Evolutionary conservation across 2,329 filamentous ascomycete genomes (phyloP).

Genomic region (Biscogniauxia marginata): DNA sequence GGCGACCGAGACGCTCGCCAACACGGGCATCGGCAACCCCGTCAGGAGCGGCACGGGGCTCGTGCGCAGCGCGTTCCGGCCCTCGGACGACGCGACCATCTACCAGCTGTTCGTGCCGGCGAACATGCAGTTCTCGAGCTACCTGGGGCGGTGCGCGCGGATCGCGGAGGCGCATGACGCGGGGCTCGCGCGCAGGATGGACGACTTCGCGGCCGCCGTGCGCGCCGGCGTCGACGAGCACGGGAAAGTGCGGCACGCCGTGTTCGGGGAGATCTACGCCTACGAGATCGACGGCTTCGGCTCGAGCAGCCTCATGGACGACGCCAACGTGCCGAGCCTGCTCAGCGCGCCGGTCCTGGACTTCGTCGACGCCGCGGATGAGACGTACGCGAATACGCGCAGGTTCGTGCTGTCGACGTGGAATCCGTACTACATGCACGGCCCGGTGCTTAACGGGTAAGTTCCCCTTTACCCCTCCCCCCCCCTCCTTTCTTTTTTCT

Average conservation of each 20-base stretch:
- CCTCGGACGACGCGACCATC: slow-evolving; percentile 76
- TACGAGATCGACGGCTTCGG: slow-evolving; percentile 69
- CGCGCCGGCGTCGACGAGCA: slow-evolving; percentile 64
- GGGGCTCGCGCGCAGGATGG: slow-evolving; percentile 46
- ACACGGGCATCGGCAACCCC: slow-evolving; percentile 69
- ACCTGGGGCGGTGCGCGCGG: slow-evolving; percentile 44
- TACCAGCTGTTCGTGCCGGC: slow-evolving; percentile 76
- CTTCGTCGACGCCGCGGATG: slow-evolving; percentile 48
- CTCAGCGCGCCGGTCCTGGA: slow-evolving; percentile 56
- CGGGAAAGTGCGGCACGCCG: slow-evolving; percentile 61
- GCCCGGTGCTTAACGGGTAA: slow-evolving; percentile 48
- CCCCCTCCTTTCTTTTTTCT: slow-evolving; percentile 47
- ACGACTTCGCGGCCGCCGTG: slow-evolving; percentile 55
- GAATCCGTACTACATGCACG: slow-evolving; percentile 70
- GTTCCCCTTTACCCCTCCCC: slow-evolving; percentile 29
- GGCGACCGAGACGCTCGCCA: slow-evolving; percentile 70
- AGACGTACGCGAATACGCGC: slow-evolving; percentile 70
- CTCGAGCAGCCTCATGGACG: slow-evolving; percentile 57
- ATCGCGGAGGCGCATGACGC: slow-evolving; percentile 30
- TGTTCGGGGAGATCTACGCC: slow-evolving; percentile 63
- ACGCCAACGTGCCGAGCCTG: slow-evolving; percentile 59
- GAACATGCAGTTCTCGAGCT: slow-evolving; percentile 68
- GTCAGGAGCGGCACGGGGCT: slow-evolving; percentile 67
- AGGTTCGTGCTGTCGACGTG: slow-evolving; percentile 69
- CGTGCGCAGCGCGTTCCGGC: slow-evolving; percentile 74